Evolutionary conservation across 768 basidiomycete genomes (phyloP), one percentile per base, ranked within the genome.

Genomic region (Lactifluus pinguis): DNA sequence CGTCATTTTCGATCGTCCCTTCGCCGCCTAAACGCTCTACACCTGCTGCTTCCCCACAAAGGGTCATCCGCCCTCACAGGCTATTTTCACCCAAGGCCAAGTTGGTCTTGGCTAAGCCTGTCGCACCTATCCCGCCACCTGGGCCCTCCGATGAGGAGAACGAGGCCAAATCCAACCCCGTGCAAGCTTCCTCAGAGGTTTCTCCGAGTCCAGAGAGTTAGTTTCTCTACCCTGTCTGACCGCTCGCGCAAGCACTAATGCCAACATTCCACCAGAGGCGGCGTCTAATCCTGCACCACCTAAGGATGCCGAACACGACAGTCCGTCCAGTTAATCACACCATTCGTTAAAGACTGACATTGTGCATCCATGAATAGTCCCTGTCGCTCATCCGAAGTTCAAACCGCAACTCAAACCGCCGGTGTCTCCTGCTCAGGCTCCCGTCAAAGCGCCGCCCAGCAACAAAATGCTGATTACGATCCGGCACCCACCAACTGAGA

Each of bases 381-480:
- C 42, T 13, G 14, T 13, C 19, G 6, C 14, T 9, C 47, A 34
- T 14, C 13, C 52, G 30, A 54, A 42, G 50, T 34, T 19, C 19
- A 53, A 62, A 11, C 55, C 61, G 9, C 55, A 41, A 25, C 38
- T 53, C 34, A 51, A 45, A 39, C 34, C 45, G 8, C 36, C 19
- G n/a, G 15, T 25, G n/a, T 15, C 49, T 5, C 29, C 59, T 15
- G 15, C 17, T 34, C 17, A n/a, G 25, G 54, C n/a, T 15, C 21
- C 32, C 0, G 7, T 25, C 29, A 14, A 50, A 3, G 39, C 38
- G 3, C 52, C 42, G 1, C n/a, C 52, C 7, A 17, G 19, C 10
- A 59, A 63, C 15, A 63, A 63, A 55, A 36, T 63, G 3, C n/a
- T 63, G 49, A 61, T 63, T 41, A 55, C 59, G 13, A 63, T 63